These are phyloP conservation scores for Lantana camara DNA, from an alignment of 257 asterid species.

Conservation along the genomic window DNA sequence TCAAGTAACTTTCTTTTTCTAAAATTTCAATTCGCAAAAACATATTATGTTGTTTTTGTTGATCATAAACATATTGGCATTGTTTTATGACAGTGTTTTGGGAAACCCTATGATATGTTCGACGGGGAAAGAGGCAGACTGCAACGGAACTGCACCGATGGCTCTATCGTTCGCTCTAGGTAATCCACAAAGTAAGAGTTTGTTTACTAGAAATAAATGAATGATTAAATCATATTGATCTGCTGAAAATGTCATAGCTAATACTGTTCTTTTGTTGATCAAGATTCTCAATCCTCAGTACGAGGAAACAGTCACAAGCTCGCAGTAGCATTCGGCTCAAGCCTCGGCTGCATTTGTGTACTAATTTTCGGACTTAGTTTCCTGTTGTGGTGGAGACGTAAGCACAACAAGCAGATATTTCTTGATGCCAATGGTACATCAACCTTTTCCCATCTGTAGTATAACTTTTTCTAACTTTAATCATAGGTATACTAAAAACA, in stretches of 20 bases:
- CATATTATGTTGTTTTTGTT: background rate
- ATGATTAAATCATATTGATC: background rate
- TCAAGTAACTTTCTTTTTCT: conserved; percentile 52
- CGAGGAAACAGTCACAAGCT: conserved; percentile 51
- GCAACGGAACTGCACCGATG: conserved; percentile 77
- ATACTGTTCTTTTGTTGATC: background rate
- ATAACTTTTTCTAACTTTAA: background rate
- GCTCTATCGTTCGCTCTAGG: conserved; percentile 55
- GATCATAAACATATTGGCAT: background rate
- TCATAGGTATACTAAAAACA: background rate
- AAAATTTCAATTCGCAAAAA: conserved; percentile 2
- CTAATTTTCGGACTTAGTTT: conserved; percentile 71
- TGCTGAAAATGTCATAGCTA: background rate
- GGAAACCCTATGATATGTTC: conserved; percentile 92
- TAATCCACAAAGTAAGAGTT: conserved; percentile 64
- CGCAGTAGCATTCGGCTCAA: conserved; percentile 79
- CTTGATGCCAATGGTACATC: conserved; percentile 66
- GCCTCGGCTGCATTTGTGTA: conserved; percentile 83
- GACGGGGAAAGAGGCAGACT: conserved; percentile 78
- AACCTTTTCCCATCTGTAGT: too few species aligned
- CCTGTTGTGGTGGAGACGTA: conserved; percentile 85
- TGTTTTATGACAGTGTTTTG: conserved; percentile 49
- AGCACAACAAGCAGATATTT: conserved; percentile 71
- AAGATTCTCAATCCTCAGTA: conserved; percentile 45
- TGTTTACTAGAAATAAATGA: background rate